phyloP scores from a whole-genome alignment of 495 filamentous ascomycete species.

The Xylaria curta region DNA sequence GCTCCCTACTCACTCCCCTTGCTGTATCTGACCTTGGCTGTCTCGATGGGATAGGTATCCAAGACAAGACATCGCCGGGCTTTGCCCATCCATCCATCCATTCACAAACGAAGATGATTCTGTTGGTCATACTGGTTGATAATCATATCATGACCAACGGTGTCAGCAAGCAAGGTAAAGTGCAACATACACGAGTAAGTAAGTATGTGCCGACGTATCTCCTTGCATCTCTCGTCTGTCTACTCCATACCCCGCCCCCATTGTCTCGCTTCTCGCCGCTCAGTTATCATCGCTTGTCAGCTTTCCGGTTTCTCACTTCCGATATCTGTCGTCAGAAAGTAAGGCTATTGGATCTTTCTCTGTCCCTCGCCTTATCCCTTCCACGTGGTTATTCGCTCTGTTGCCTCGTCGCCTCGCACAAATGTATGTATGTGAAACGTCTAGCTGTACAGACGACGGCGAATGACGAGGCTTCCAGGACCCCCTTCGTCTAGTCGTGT shows the following conservation, averaged over 20 bases:
- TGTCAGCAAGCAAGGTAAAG: neutral
- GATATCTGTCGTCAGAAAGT: neutral
- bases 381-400: neutral
- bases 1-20: too few species aligned
- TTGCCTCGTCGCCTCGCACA: slow-evolving; percentile 11
- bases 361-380: neutral
- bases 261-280: neutral
- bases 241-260: neutral
- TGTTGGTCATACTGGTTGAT: slow-evolving; percentile 22
- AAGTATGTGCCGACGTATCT: neutral
- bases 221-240: neutral
- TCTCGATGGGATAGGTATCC: too few species aligned
- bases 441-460: neutral
- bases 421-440: neutral
- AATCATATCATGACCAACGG: slow-evolving; percentile 22
- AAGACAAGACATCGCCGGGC: neutral
- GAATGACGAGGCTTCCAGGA: neutral
- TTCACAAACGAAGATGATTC: too few species aligned
- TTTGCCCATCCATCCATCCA: neutral
- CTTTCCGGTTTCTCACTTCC: neutral
- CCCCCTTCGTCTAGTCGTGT: neutral
- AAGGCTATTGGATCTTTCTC: neutral
- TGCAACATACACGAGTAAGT: neutral
- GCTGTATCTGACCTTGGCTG: neutral
- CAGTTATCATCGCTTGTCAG: neutral